Conservation (phyloP, 176 grass and related monocot species). For the Hordeum marinum region DNA sequence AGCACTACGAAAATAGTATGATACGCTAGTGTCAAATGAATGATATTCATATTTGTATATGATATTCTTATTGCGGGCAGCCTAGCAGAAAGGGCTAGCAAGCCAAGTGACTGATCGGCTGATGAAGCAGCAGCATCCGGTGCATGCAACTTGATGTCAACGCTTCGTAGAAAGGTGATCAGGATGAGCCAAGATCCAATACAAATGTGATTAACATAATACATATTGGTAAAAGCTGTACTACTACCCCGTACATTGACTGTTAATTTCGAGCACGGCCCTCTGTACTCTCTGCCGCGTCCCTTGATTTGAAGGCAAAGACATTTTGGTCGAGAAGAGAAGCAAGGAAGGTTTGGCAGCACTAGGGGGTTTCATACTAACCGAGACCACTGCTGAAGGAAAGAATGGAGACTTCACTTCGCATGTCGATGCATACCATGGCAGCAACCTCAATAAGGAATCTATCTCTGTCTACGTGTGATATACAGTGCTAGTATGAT, state of each 20-base stretch:
- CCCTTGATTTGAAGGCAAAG: slow-evolving; percentile 12
- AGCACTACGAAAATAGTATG: too few relatives aligned
- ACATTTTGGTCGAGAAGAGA: slow-evolving; percentile 30
- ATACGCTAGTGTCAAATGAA: too few relatives aligned
- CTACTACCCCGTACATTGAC: background rate
- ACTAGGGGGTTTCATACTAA: slow-evolving; percentile 5
- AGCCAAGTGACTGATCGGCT: background rate
- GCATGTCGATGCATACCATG: slow-evolving; percentile 1
- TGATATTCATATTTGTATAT: too few relatives aligned
- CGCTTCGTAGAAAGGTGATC: slow-evolving; percentile 37
- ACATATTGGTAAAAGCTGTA: background rate
- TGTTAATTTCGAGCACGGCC: background rate
- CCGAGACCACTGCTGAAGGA: slow-evolving; percentile 7
- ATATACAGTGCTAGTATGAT: background rate
- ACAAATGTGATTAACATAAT: slow-evolving; percentile 23
- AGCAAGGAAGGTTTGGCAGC: slow-evolving; percentile 31
- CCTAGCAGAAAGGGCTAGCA: background rate
- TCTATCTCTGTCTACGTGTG: slow-evolving; percentile 8
- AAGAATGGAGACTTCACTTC: slow-evolving; percentile 26
- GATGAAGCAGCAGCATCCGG: background rate
- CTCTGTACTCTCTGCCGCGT: background rate
- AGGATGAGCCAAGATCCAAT: background rate
- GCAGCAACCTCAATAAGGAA: slow-evolving; percentile 38
- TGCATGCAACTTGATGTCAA: slow-evolving; percentile 31
- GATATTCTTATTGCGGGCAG: too few relatives aligned